Conservation (phyloP, 1,284 basidiomycete species). For the Clitocybe nebularis region DNA sequence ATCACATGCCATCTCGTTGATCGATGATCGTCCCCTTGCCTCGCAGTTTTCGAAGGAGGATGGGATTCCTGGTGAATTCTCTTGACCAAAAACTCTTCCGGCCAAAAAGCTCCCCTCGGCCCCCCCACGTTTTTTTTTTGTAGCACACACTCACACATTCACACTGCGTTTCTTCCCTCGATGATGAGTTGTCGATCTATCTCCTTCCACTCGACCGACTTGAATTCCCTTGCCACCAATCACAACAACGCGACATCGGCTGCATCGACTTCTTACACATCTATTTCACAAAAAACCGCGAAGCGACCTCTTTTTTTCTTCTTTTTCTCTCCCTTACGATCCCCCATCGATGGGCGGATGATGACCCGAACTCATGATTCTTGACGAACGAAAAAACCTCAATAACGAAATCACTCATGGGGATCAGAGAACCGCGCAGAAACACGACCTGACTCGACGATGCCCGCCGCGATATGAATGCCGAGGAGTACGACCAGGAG, state of each 20-base stretch:
- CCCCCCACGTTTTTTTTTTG: constrained; percentile 20
- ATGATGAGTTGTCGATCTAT: constrained; percentile 23
- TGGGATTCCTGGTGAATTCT: constrained; percentile 30
- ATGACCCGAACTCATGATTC: constrained; percentile 38
- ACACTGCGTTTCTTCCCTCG: constrained; percentile 19
- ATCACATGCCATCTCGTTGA: constrained; percentile 31
- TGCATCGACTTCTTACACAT: constrained; percentile 4
- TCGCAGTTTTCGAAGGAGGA: constrained; percentile 21
- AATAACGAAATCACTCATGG: constrained; percentile 26
- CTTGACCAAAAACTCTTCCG: constrained; percentile 17
- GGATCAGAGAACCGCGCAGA: constrained; percentile 11
- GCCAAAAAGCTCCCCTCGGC: constrained; percentile 18
- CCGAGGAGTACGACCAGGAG: constrained; percentile 13
- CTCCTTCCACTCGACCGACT: constrained; percentile 19
- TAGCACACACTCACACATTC: no score
- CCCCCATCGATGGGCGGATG: constrained; percentile 33
- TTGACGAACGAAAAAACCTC: constrained; percentile 43
- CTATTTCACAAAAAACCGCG: constrained; percentile 13
- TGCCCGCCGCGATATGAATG: constrained; percentile 17
- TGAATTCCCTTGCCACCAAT: constrained; percentile 8
- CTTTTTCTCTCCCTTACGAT: no score
- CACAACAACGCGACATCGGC: constrained; percentile 10
- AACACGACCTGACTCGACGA: constrained; percentile 20
- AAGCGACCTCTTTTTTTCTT: no score
- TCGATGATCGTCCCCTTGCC: constrained; percentile 29